These are phyloP conservation scores for Epichloe bromicola DNA, from an alignment of 2,329 filamentous ascomycete species.

Conservation along the genomic window DNA sequence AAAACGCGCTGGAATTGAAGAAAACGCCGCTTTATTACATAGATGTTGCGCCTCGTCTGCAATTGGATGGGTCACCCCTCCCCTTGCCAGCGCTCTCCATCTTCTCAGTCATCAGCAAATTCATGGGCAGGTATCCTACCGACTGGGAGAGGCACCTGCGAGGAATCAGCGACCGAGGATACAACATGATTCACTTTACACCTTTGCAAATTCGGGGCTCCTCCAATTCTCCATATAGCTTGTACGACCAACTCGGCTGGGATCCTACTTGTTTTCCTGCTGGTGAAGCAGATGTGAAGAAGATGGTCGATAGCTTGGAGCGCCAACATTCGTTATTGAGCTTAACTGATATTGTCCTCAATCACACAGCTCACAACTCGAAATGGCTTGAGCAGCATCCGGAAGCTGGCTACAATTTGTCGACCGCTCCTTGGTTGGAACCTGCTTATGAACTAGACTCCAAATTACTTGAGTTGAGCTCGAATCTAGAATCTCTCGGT, in stretches of 20 bases:
- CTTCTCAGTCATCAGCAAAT: slow-evolving; percentile 93
- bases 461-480: slow-evolving; percentile 61
- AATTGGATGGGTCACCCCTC: slow-evolving; percentile 62
- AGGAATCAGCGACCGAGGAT: slow-evolving; percentile 80
- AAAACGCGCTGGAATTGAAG: slow-evolving; percentile 35
- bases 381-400: slow-evolving; percentile 90
- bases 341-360: slow-evolving; percentile 93
- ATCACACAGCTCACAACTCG: slow-evolving; percentile 94
- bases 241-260: slow-evolving; percentile 84
- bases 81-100: slow-evolving; percentile 80
- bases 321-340: slow-evolving; percentile 72
- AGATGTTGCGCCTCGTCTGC: slow-evolving; percentile 75
- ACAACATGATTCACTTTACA: slow-evolving; percentile 99
- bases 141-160: slow-evolving; percentile 85
- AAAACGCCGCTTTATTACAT: slow-evolving; percentile 78
- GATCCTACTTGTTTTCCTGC: slow-evolving; percentile 71
- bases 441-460: slow-evolving; percentile 50
- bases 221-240: slow-evolving; percentile 94
- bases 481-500: slow-evolving; percentile 54
- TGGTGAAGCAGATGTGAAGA: slow-evolving; percentile 69
- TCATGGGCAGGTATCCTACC: slow-evolving; percentile 83
- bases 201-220: slow-evolving; percentile 76
- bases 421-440: slow-evolving; percentile 70
- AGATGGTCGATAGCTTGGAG: slow-evolving; percentile 71
- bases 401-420: slow-evolving; percentile 87